Percentiles rank a stretch among this genome's conserved stretches.
These are phyloP conservation scores for Alternaria sp. DNA, from an alignment of 2,329 filamentous ascomycete species.

Conservation along the genomic window DNA sequence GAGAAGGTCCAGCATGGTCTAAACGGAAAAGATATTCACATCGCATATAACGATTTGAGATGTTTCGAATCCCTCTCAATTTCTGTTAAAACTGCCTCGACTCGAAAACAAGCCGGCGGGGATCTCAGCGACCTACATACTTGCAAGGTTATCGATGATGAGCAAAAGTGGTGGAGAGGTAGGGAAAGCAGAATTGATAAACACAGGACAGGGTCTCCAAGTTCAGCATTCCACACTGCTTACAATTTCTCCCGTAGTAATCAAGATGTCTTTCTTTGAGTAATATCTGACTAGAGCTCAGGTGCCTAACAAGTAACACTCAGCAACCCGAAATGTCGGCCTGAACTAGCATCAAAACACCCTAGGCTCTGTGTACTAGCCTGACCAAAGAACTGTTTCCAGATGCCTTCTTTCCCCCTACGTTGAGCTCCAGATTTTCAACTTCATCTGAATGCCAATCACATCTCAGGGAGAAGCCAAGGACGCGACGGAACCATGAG, in stretches of 20 bases:
- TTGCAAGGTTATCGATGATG: rapidly evolving
- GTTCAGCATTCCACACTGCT: neutral
- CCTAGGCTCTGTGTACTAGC: rapidly evolving
- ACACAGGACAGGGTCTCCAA: rapidly evolving
- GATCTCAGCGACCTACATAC: neutral
- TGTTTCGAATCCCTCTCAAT: neutral
- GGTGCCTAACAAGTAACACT: neutral
- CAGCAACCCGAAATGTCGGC: neutral
- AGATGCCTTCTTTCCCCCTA: neutral
- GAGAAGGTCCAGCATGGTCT: neutral
- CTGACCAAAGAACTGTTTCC: no score
- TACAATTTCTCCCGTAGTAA: neutral
- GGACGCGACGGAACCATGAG: neutral
- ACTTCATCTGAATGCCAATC: neutral
- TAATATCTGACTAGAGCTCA: neutral
- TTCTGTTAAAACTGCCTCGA: neutral
- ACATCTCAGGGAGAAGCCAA: neutral
- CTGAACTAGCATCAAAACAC: neutral
- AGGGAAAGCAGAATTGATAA: neutral
- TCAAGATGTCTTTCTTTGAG: rapidly evolving
- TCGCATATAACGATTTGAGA: no score
- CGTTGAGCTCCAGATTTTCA: neutral
- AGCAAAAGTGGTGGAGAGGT: rapidly evolving
- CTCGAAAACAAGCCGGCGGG: neutral
- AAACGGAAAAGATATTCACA: no score